These are phyloP conservation scores for Eucalyptus polybractea DNA, from an alignment of 345 rosid genomes.

Conservation along the genomic window DNA sequence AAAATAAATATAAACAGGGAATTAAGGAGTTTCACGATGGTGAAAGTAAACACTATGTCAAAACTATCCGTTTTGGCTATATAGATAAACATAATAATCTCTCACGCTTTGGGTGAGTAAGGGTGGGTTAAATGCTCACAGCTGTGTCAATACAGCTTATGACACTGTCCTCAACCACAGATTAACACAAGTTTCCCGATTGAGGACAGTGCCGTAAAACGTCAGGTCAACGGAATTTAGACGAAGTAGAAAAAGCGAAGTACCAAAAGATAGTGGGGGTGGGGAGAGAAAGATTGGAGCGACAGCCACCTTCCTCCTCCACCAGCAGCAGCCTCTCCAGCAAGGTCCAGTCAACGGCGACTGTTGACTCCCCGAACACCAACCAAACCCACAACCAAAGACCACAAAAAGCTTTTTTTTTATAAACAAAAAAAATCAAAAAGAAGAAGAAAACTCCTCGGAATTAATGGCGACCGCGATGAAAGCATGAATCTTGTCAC, in stretches of 20 bases:
- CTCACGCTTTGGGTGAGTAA: rapidly evolving
- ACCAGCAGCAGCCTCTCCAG: neutral
- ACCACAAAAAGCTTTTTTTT: neutral
- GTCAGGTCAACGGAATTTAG: rapidly evolving
- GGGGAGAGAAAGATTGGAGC: neutral
- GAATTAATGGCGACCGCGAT: neutral
- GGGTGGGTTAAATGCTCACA: rapidly evolving
- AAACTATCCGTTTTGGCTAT: rapidly evolving
- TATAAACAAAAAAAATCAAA: too few relatives aligned
- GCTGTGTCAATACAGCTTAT: rapidly evolving
- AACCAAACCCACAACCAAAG: neutral
- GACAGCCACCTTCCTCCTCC: neutral
- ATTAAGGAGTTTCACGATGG: rapidly evolving
- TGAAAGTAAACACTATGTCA: rapidly evolving
- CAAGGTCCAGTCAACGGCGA: neutral
- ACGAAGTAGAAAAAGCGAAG: neutral
- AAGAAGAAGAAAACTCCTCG: neutral
- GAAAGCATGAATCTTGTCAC: neutral
- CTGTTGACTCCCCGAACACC: neutral
- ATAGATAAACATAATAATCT: rapidly evolving
- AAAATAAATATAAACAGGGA: rapidly evolving
- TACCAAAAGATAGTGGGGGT: neutral
- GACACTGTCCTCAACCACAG: rapidly evolving
- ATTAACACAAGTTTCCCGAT: rapidly evolving
- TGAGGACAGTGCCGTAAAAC: neutral